These are phyloP conservation scores for Capsicum rhomboideum DNA, from an alignment of 257 asterid species.

Conservation along the genomic window DNA sequence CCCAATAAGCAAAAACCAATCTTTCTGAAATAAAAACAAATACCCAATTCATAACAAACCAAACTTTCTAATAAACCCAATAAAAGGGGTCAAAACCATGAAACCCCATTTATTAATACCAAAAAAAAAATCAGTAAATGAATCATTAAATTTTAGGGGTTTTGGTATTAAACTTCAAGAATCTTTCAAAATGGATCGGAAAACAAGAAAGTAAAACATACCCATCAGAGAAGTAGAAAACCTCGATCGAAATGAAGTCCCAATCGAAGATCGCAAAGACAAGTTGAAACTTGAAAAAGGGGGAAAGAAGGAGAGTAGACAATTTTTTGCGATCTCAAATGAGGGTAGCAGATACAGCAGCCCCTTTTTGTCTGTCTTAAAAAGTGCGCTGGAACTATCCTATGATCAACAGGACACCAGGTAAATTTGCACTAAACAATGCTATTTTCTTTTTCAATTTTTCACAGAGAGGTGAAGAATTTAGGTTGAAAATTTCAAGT, in stretches of 20 bases:
- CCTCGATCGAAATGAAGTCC: background rate
- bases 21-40: background rate
- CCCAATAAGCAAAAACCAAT: background rate
- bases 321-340: background rate
- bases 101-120: background rate
- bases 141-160: background rate
- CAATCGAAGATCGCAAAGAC: background rate
- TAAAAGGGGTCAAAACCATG: background rate
- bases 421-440: no score
- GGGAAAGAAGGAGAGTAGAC: background rate
- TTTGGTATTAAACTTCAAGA: background rate
- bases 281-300: background rate
- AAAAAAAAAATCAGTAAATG: background rate
- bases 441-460: background rate
- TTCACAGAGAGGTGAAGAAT: background rate
- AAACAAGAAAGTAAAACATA: background rate
- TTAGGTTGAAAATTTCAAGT: no score
- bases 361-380: background rate
- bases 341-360: background rate
- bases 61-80: background rate
- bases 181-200: background rate
- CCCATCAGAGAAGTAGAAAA: background rate
- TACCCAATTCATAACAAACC: background rate
- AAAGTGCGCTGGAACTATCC: slow-evolving; percentile 1
- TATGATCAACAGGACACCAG: background rate